Conservation (phyloP, 495 filamentous ascomycete genomes). For the Cairneyella variabilis region DNA sequence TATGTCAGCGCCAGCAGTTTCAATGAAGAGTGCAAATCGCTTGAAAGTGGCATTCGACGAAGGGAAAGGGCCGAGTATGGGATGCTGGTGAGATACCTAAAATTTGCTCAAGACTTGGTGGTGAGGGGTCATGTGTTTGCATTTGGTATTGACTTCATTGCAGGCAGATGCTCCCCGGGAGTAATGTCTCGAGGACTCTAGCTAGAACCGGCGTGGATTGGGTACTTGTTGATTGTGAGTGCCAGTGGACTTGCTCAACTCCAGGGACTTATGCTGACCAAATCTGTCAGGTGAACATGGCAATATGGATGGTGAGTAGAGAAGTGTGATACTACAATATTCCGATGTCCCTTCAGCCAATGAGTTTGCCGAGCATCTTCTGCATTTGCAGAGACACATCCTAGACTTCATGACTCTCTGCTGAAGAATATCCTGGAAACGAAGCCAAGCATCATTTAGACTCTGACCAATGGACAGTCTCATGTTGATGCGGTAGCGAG, state of each 20-base stretch:
- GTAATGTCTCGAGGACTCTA: constrained; percentile 64
- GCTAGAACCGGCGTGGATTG: constrained; percentile 68
- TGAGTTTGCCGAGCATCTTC: too few relatives aligned
- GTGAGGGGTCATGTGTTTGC: too few relatives aligned
- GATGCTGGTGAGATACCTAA: constrained; percentile 30
- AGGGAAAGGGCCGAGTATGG: constrained; percentile 55
- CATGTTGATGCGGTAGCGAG: too few relatives aligned
- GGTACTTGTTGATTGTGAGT: constrained; percentile 70
- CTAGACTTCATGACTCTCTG: too few relatives aligned
- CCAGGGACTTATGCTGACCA: background rate
- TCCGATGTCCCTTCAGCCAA: too few relatives aligned
- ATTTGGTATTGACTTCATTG: constrained; percentile 24
- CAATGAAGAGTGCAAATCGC: constrained; percentile 62
- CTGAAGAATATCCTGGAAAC: too few relatives aligned
- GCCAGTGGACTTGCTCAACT: background rate
- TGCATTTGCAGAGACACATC: too few relatives aligned
- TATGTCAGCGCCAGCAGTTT: constrained; percentile 5
- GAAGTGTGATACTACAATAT: background rate
- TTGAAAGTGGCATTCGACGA: constrained; percentile 56
- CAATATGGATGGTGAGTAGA: constrained; percentile 61
- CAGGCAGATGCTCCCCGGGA: constrained; percentile 72
- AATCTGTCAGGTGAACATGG: constrained; percentile 57
- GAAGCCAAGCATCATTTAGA: too few relatives aligned
- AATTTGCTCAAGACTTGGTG: background rate
- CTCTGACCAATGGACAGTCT: too few relatives aligned